Evolutionary conservation across 2,329 filamentous ascomycete genomes (phyloP).

Genomic region (Microascus cirrosus): DNA sequence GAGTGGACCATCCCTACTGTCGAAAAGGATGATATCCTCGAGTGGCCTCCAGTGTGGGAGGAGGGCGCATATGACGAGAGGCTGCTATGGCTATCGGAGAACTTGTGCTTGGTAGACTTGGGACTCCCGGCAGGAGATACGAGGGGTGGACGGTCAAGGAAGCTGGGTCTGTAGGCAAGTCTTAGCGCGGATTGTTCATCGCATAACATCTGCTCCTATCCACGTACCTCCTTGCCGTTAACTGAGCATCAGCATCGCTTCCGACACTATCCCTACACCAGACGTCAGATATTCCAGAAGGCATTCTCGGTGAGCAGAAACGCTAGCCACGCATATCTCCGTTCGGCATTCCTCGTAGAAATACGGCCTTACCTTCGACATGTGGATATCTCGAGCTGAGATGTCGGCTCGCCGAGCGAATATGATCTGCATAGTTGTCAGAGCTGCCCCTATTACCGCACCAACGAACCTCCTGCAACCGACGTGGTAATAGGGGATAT

Average conservation of each 20-base stretch:
- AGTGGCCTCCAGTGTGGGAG: conserved; percentile 33
- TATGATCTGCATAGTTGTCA: neutral
- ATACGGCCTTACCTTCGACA: neutral
- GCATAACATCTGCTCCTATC: neutral
- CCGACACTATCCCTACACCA: neutral
- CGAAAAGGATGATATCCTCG: conserved; percentile 41
- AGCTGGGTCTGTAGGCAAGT: conserved; percentile 8
- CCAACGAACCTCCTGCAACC: neutral
- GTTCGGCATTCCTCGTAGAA: neutral
- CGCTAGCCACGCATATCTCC: neutral
- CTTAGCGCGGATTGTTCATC: neutral
- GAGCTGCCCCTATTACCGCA: neutral
- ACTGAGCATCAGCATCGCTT: conserved; percentile 7
- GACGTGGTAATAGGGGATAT: neutral
- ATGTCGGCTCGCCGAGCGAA: conserved; percentile 1
- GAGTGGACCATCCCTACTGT: conserved; percentile 31
- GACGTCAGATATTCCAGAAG: neutral
- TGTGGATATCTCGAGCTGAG: conserved; percentile 6
- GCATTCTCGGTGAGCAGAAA: neutral
- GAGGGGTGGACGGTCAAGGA: conserved; percentile 12
- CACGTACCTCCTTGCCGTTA: conserved; percentile 10
- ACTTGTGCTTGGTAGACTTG: conserved; percentile 25
- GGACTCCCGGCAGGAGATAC: conserved; percentile 16
- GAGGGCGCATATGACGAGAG: conserved; percentile 37
- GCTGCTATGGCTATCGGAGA: conserved; percentile 41